Base-by-base conservation (phyloP, 2,329 filamentous ascomycete species). In the Neophaeococcomyces aloes region DNA sequence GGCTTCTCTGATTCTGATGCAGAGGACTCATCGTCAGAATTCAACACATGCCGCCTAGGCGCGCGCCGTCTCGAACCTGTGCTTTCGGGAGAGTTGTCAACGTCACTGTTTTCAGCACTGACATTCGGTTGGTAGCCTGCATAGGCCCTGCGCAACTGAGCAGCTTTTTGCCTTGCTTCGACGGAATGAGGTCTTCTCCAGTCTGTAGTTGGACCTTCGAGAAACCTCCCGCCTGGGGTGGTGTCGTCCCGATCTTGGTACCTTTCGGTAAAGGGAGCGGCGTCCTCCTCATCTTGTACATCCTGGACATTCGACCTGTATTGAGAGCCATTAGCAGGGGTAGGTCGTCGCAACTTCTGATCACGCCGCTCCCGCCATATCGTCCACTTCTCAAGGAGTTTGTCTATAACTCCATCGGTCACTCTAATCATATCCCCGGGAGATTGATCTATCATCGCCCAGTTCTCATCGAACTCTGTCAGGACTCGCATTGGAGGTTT, bases 341-440 rank as follows among this genome's bases (percentile, higher is more conserved):
- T 14, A 34, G 30, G 15, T 33, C 43, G 36, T 33, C 38, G 25
- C 43, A 42, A 23, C 44, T 42, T 13, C 49, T 45, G 32, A 44
- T 55, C 53, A 19, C 52, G 52, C 17, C 50, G 36, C 23, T 54
- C 47, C 15, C 47, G 48, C 49, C 47, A 51, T 38, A 48, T 47
- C 7, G 51, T 61, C 59, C 53, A 63, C 31, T 35, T 48, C 21
- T 51, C 48, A 14, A 65, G 48, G 7, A 65, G 49, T 14, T 52
- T 54, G 33, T 63, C 56, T 46, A 65, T 57, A 11, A 58, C 59
- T 3, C 50, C 53, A 25, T 61, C 57, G 0, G 63, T 65, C 3
- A 62, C 53, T 30, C 58, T 56, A 8, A 65, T 55, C 63, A 65
- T 65, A 23, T 63, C 61, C 38, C 56, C 61, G 3, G 61, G 58